Conservation (phyloP, 306 rosid genomes). For the Cicer yamashitae region DNA sequence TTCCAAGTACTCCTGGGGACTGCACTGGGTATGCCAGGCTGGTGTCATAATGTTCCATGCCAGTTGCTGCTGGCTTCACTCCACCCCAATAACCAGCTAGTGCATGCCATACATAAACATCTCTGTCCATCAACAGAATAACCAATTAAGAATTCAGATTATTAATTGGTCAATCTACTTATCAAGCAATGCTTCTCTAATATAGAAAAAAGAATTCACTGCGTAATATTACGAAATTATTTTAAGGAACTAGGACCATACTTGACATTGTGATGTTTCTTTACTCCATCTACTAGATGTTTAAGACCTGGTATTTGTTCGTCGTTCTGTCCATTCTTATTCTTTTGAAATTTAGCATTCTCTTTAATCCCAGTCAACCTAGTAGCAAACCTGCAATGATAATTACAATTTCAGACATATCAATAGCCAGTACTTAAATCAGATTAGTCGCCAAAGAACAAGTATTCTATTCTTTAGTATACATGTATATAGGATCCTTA, state of each 20-base stretch:
- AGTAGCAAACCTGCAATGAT: constrained; percentile 77
- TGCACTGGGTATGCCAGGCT: constrained; percentile 86
- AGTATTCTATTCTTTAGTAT: background rate
- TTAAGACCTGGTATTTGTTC: constrained; percentile 79
- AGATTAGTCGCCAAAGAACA: constrained; percentile 2
- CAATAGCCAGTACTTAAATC: constrained; percentile 28
- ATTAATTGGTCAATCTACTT: background rate
- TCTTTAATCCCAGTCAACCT: constrained; percentile 90
- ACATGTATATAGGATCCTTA: background rate
- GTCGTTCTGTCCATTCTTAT: constrained; percentile 55
- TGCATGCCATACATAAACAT: constrained; percentile 96
- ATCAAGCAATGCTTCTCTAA: background rate
- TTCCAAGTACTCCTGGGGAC: constrained; percentile 84
- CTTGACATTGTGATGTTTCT: constrained; percentile 86
- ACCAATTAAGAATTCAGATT: constrained; percentile 13
- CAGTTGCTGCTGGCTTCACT: constrained; percentile 85
- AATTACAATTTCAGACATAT: constrained; percentile 35
- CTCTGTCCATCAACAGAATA: constrained; percentile 52
- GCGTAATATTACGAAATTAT: background rate
- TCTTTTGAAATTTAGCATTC: constrained; percentile 80
- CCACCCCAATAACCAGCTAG: constrained; percentile 99
- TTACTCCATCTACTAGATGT: constrained; percentile 79
- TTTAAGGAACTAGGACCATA: constrained; percentile 47
- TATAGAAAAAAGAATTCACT: background rate
- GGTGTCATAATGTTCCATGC: constrained; percentile 93